Base-by-base conservation (phyloP, 768 basidiomycete species). In the Termitomyces sp. region DNA sequence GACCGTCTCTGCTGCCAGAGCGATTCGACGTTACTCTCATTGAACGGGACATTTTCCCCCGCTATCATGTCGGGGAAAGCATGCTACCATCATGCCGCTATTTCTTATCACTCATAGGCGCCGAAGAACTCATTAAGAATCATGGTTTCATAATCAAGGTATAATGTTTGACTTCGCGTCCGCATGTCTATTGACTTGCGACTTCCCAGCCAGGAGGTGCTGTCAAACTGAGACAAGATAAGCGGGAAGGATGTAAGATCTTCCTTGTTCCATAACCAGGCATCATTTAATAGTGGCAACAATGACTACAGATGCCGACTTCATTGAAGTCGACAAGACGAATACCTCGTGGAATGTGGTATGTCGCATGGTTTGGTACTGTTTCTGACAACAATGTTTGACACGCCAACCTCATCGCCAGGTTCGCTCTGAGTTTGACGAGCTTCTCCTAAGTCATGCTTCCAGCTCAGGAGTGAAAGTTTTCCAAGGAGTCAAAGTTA, bases 341-440 rank as follows among this genome's bases (percentile, higher is more conserved):
- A 83, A 83, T 55, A 68, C 67, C 48, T 70, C 85, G 0, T 86
- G 84, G 83, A 86, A 87, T 63, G 83, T 87, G 57, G 82, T 81
- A 55, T 55, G 81, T 75, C 14, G 21, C 35, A 37, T 37, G 19
- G 1, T 35, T 23, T 0, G 6, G 0, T 15, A 26, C 14, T 55
- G 1, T 43, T n/a, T 10, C 9, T 19, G 17, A n/a, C 11, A 5
- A 38, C 23, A 28, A 15, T 23, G 17, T 5, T 10, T 23, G 17
- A 46, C 8, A 28, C 48, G 7, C 5, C 38, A 14, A 4, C 5
- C n/a, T 38, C 49, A 35, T 28, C 15, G 3, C 5, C 8, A 83
- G 82, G 71, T 77, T 37, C 81, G 85, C 43, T 74, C 84, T 5
- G 79, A 85, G 60, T 79, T 81, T 46, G 85, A 87, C 64, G 70